Evolutionary conservation across 2,329 filamentous ascomycete genomes (phyloP).

Genomic region (Exophiala phaeomuriformis): DNA sequence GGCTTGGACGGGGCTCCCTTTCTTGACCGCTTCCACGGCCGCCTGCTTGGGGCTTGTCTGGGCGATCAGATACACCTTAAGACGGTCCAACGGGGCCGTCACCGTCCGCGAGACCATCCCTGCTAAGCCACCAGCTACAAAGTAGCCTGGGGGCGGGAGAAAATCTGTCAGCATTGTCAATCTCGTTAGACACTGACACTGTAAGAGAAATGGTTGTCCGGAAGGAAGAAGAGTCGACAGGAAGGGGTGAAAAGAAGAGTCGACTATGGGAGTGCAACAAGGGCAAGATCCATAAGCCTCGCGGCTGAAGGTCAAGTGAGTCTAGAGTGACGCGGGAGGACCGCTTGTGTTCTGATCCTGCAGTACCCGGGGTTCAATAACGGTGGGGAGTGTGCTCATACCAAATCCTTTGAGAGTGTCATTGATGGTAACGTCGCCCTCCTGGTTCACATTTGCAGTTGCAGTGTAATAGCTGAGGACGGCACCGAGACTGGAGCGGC

Average conservation of each 20-base stretch:
- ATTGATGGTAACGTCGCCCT: slow-evolving; percentile 91
- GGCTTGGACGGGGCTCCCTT: slow-evolving; percentile 59
- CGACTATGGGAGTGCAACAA: not conserved
- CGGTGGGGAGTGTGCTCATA: slow-evolving; percentile 44
- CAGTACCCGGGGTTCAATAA: not conserved
- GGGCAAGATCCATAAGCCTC: not conserved
- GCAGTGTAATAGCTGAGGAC: slow-evolving; percentile 88
- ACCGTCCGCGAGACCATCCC: slow-evolving; percentile 91
- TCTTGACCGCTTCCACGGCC: slow-evolving; percentile 59
- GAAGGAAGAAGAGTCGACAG: no score
- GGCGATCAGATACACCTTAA: slow-evolving; percentile 96
- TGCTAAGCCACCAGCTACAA: slow-evolving; percentile 87
- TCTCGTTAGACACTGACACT: slow-evolving; percentile 6
- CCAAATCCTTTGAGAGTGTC: slow-evolving; percentile 89
- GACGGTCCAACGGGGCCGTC: slow-evolving; percentile 88
- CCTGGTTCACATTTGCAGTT: slow-evolving; percentile 79
- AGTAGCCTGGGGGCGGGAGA: slow-evolving; percentile 91
- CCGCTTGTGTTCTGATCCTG: not conserved
- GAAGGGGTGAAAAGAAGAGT: not conserved
- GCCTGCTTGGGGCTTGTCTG: slow-evolving; percentile 62
- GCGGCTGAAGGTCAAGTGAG: not conserved
- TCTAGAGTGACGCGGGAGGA: not conserved
- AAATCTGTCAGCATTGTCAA: slow-evolving; percentile 53
- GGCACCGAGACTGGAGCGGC: slow-evolving; percentile 64
- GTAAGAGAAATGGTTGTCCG: not conserved